Evolutionary conservation across 805 yeast genomes (phyloP), one percentile per base, ranked within the genome.

Genomic region (Candida schatavii): DNA sequence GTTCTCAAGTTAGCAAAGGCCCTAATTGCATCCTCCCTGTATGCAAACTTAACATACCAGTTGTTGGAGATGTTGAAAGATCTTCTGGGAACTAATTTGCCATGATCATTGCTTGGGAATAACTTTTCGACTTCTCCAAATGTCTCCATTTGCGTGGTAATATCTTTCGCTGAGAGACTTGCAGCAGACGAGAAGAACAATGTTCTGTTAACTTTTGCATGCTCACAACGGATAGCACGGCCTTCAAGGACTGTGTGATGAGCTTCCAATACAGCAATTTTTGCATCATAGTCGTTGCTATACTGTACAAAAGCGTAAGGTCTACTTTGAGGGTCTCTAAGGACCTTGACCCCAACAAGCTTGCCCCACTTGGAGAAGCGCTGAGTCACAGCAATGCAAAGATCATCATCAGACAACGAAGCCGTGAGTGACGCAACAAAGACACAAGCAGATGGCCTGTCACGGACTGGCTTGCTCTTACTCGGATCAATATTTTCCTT

Each of bases 281-380:
- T 70, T 3, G 95, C 89, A 49, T 85, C 91, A 6, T 64, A 68
- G 48, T 85, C 93, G 43, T 68, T 78, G 6, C 78, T 69, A 58
- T 85, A 89, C 64, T 89, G 97, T 35, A 89, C 96, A 72, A 89
- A 89, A 0, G 96, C 96, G 63, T 89, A 89, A 2, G 97, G 97
- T 36, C 96, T 46, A 55, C 85, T 84, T 18, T 80, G 72, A 13
- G 85, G 80, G 64, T 89, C 96, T 41, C 96, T 71, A 44, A 89
- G 70, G 2, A 89, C 96, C 56, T 89, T 89, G 13, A 88, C 95
- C 18, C 83, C 66, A 2, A 81, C 72, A 31, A 87, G 66, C 32
- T 73, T 68, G 5, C 96, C 96, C 81, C 83, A 89, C 44, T 77
- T 70, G 44, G 68, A 62, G 51, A 89, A 88, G 55, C 80, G 88